Percentiles rank a stretch among this genome's conserved stretches.
These are phyloP conservation scores for Seminavis robusta DNA, from an alignment of 108 stramenopile genomes.

Conservation along the genomic window DNA sequence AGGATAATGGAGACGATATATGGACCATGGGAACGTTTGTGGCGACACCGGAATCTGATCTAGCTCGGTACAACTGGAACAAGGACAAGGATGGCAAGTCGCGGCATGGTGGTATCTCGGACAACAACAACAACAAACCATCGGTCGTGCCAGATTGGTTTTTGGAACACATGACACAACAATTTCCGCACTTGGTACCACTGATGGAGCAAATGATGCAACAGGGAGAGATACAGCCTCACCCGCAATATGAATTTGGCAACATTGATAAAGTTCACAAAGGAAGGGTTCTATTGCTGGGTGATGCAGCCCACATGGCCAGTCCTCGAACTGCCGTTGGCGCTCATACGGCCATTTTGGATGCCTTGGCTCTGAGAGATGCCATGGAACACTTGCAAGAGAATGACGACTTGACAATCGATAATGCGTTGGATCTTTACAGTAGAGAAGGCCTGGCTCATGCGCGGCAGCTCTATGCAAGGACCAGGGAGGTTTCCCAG, in stretches of 20 bases:
- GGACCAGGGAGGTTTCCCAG: conserved; percentile 1
- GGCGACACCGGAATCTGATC: conserved; percentile 9
- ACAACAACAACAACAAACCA: background rate
- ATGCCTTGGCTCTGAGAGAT: conserved; percentile 14
- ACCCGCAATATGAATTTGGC: conserved; percentile 22
- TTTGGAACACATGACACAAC: conserved; percentile 1
- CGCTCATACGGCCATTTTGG: conserved; percentile 18
- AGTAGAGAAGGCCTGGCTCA: conserved; percentile 1
- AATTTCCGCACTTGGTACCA: conserved; percentile 13
- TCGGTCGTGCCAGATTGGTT: conserved; percentile 3
- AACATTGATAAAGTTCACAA: conserved; percentile 3
- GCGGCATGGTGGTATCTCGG: conserved; percentile 6
- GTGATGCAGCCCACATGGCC: conserved; percentile 20
- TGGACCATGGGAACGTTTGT: conserved; percentile 20
- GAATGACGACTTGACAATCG: background rate
- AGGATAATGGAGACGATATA: conserved; percentile 16
- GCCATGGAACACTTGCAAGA: background rate
- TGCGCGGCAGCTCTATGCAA: conserved; percentile 8
- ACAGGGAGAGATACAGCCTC: conserved; percentile 2
- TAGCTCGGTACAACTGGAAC: conserved; percentile 6
- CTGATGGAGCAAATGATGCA: conserved; percentile 9
- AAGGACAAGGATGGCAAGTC: conserved; percentile 6
- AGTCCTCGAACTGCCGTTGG: conserved; percentile 19
- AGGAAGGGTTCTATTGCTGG: conserved; percentile 10
- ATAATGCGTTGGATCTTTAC: background rate